A percentile compares a stretch with the other conserved stretches of the same genome.
These are phyloP conservation scores for Exophiala xenobiotica DNA, from an alignment of 2,329 filamentous ascomycete species.

Conservation along the genomic window DNA sequence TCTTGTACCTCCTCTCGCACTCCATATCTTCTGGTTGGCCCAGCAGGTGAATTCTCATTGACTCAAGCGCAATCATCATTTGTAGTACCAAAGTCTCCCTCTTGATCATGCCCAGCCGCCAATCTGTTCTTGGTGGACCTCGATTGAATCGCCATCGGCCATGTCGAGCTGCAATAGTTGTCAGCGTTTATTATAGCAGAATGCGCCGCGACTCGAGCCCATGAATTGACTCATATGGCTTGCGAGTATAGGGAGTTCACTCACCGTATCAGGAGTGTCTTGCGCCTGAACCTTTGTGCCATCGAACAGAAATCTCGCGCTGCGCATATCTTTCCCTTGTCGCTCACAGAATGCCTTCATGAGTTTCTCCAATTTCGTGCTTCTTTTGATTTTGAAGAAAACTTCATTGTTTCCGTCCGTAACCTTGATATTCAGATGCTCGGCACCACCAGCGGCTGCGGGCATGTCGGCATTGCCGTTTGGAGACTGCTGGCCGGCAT, in stretches of 20 bases:
- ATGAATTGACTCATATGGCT: no score
- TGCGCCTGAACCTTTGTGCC: slow-evolving; percentile 85
- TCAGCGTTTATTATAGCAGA: slow-evolving; percentile 14
- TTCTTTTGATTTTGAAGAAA: slow-evolving; percentile 99
- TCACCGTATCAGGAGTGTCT: slow-evolving; percentile 88
- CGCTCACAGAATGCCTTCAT: slow-evolving; percentile 98
- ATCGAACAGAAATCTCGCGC: slow-evolving; percentile 93
- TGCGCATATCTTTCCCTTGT: slow-evolving; percentile 80
- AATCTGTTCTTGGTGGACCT: slow-evolving; percentile 98
- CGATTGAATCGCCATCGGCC: slow-evolving; percentile 91
- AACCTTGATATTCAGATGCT: slow-evolving; percentile 98
- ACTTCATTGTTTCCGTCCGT: slow-evolving; percentile 99
- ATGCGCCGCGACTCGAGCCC: background rate
- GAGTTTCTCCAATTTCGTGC: slow-evolving; percentile 91
- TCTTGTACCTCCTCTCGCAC: no score
- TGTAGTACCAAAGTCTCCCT: background rate
- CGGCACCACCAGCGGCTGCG: slow-evolving; percentile 43
- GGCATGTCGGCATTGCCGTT: slow-evolving; percentile 25
- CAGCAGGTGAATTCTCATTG: no score
- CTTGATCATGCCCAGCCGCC: slow-evolving; percentile 57
- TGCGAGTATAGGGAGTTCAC: slow-evolving; percentile 48
- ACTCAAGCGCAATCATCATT: no score
- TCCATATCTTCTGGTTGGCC: no score
- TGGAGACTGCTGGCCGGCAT: slow-evolving; percentile 29
- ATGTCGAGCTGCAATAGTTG: slow-evolving; percentile 73